Evolutionary conservation across 2,329 filamentous ascomycete species (phyloP).

Genomic region (Domatiomyces globalis): DNA sequence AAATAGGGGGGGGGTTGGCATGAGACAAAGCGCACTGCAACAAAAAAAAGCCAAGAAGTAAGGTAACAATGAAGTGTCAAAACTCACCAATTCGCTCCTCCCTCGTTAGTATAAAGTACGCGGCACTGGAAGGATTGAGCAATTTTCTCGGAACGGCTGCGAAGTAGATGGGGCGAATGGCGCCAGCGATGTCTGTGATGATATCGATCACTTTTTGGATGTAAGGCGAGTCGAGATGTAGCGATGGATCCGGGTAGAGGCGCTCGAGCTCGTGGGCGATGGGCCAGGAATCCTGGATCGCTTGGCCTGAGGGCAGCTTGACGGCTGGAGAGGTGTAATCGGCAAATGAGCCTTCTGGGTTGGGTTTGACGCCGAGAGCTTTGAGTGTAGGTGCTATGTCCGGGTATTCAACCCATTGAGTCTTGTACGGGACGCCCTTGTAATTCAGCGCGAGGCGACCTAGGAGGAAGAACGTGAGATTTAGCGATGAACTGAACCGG

Average conservation of each 20-base stretch:
- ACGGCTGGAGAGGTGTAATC: neutral
- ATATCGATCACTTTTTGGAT: conserved; percentile 33
- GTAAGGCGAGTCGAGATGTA: conserved; percentile 43
- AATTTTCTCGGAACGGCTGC: conserved; percentile 37
- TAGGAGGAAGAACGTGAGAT: conserved; percentile 21
- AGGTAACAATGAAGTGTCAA: neutral
- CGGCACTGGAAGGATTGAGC: conserved; percentile 37
- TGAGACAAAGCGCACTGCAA: too few relatives aligned
- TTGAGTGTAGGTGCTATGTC: conserved; percentile 43
- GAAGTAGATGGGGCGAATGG: conserved; percentile 32
- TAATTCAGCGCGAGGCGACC: conserved; percentile 53
- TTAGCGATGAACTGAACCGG: neutral
- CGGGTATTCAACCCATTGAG: conserved; percentile 56
- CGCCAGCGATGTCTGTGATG: conserved; percentile 21
- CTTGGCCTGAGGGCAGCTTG: conserved; percentile 41
- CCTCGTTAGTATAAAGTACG: conserved; percentile 45
- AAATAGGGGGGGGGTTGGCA: too few relatives aligned
- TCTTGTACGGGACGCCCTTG: conserved; percentile 53
- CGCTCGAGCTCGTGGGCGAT: conserved; percentile 49
- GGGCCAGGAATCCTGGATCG: conserved; percentile 48
- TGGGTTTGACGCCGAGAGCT: neutral
- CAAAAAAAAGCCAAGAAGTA: too few relatives aligned
- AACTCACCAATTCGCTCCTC: conserved; percentile 16
- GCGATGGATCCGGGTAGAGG: conserved; percentile 41
- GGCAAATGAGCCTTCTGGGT: neutral